phyloP scores from a whole-genome alignment of 345 rosid species.

The Citrus inodora region DNA sequence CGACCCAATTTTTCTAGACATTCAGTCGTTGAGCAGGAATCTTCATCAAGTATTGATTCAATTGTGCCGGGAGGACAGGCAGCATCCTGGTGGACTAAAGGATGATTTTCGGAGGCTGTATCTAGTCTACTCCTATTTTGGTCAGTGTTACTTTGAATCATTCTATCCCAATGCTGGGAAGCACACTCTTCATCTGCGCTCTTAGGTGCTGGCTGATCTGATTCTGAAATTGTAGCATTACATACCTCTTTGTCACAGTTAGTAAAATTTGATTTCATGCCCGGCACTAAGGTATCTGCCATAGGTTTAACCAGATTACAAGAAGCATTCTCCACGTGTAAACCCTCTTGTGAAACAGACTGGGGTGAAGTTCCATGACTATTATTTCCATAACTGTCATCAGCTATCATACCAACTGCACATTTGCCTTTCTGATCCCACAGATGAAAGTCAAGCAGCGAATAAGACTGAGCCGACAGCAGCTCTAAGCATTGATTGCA shows the following conservation, averaged over 20 bases:
- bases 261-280: not conserved
- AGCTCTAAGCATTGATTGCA: slow-evolving; percentile 1
- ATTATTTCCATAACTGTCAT: not conserved
- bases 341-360: slow-evolving; percentile 9
- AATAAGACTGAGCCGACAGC: slow-evolving; percentile 1
- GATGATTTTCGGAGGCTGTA: not conserved
- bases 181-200: not conserved
- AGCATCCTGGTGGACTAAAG: not conserved
- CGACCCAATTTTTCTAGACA: not conserved
- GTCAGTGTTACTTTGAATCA: not conserved
- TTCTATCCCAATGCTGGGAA: not conserved
- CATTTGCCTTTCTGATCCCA: slow-evolving; percentile 30
- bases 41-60: not conserved
- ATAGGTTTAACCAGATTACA: not conserved
- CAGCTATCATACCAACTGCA: not conserved
- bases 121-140: not conserved
- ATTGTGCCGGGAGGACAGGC: not conserved
- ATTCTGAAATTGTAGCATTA: not conserved
- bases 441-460: not conserved
- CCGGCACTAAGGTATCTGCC: slow-evolving; percentile 5
- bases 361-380: not conserved
- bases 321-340: not conserved
- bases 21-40: not conserved
- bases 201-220: not conserved
- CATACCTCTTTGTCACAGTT: not conserved